Conservation (phyloP, 1,284 basidiomycete species). For the Neonothopanus nambi region DNA sequence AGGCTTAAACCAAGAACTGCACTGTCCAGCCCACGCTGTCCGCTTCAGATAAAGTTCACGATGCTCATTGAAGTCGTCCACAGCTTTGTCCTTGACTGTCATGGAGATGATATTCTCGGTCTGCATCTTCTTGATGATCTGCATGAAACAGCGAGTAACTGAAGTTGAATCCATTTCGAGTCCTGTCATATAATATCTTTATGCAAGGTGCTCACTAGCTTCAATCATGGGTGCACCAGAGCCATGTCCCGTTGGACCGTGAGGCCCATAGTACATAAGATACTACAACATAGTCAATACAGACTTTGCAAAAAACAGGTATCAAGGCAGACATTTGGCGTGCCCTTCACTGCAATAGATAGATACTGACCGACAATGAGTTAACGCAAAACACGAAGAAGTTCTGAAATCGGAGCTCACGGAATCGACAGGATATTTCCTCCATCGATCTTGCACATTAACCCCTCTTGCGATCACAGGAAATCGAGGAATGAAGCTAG, state of each 20-base stretch:
- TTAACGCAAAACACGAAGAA: not conserved
- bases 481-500: slow-evolving; percentile 22
- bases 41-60: slow-evolving; percentile 23
- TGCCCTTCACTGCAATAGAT: slow-evolving; percentile 24
- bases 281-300: not conserved
- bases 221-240: slow-evolving; percentile 24
- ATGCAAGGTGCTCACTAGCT: slow-evolving; percentile 13
- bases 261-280: slow-evolving; percentile 25
- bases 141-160: slow-evolving; percentile 22
- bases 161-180: not conserved
- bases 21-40: slow-evolving; percentile 24
- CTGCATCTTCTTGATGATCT: slow-evolving; percentile 26
- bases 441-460: slow-evolving; percentile 26
- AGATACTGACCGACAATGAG: slow-evolving; percentile 16
- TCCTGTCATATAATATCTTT: not conserved
- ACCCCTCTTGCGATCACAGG: slow-evolving; percentile 16
- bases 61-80: slow-evolving; percentile 23
- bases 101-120: slow-evolving; percentile 24
- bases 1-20: slow-evolving; percentile 24
- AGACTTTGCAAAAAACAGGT: not conserved
- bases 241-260: slow-evolving; percentile 23
- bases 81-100: slow-evolving; percentile 23
- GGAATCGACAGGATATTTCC: slow-evolving; percentile 24
- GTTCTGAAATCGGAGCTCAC: slow-evolving; percentile 7
- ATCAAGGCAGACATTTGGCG: slow-evolving; percentile 20